These are phyloP conservation scores for Talaromyces sp. DNA, from an alignment of 2,329 filamentous ascomycete species.

Conservation along the genomic window DNA sequence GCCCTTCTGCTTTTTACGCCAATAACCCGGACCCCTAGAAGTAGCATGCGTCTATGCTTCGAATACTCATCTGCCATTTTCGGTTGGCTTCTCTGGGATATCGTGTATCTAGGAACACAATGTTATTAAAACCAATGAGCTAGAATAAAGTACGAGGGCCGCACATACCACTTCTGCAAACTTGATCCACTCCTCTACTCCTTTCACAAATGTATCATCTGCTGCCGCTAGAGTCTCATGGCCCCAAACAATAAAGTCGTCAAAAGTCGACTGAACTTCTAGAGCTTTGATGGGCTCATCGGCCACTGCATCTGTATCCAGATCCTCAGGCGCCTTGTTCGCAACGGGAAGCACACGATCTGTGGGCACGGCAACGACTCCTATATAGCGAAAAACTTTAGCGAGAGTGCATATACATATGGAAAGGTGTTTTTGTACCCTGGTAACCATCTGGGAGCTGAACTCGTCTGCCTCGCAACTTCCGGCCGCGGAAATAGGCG, in stretches of 20 bases:
- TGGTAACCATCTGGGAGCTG: constrained; percentile 67
- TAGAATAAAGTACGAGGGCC: neutral
- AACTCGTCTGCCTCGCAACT: constrained; percentile 64
- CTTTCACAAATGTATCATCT: constrained; percentile 67
- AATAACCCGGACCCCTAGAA: neutral
- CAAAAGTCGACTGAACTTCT: constrained; percentile 64
- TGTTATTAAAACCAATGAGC: neutral
- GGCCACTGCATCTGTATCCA: constrained; percentile 39
- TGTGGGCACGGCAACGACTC: constrained; percentile 55
- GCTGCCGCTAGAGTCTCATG: constrained; percentile 66
- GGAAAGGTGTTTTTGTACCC: constrained; percentile 31
- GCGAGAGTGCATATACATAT: neutral
- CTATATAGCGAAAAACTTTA: constrained; percentile 26
- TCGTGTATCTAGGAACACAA: neutral
- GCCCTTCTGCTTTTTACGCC: too few relatives aligned
- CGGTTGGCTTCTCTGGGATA: neutral
- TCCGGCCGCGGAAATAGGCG: constrained; percentile 74
- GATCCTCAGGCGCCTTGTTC: constrained; percentile 30
- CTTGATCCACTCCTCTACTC: constrained; percentile 74
- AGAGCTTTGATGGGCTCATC: constrained; percentile 54
- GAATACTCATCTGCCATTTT: neutral
- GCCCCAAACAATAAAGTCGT: constrained; percentile 75
- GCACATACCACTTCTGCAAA: constrained; percentile 63
- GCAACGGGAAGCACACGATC: constrained; percentile 30
- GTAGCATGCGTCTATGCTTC: neutral